These are phyloP conservation scores for Sporothrix pallida DNA, from an alignment of 2,329 filamentous ascomycete genomes.

Conservation along the genomic window DNA sequence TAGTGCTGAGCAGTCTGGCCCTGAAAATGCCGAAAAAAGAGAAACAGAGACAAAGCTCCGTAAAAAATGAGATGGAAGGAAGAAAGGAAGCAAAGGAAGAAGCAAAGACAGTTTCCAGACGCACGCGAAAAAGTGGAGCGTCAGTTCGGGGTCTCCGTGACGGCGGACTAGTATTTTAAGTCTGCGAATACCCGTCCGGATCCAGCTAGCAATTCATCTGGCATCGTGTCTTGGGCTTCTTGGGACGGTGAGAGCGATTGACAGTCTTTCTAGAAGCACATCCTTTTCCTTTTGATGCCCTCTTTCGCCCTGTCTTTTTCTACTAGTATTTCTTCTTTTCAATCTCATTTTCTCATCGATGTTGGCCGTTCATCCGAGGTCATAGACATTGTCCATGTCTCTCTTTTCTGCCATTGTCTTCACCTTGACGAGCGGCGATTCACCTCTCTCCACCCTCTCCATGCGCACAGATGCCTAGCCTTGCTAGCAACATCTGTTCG, in stretches of 20 bases:
- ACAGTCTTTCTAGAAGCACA: not conserved
- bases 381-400: not conserved
- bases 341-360: not conserved
- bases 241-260: not conserved
- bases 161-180: not conserved
- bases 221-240: constrained; percentile 1
- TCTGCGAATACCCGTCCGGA: not conserved
- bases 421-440: not conserved
- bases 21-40: not conserved
- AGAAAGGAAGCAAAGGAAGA: not conserved
- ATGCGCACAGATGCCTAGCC: constrained; percentile 2
- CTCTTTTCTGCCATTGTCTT: not conserved
- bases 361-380: not conserved
- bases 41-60: not conserved
- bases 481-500: constrained; percentile 8
- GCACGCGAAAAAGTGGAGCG: constrained; percentile 12
- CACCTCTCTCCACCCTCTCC: not conserved
- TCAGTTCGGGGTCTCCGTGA: constrained; percentile 24
- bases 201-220: not conserved
- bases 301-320: not conserved
- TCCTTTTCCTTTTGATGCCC: not conserved
- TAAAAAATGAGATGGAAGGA: not conserved
- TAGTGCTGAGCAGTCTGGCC: not conserved
- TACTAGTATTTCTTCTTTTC: not conserved
- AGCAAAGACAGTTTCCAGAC: not conserved